Evolutionary conservation across 2,329 filamentous ascomycete genomes (phyloP).

Genomic region (Chaetothyriales sp.): DNA sequence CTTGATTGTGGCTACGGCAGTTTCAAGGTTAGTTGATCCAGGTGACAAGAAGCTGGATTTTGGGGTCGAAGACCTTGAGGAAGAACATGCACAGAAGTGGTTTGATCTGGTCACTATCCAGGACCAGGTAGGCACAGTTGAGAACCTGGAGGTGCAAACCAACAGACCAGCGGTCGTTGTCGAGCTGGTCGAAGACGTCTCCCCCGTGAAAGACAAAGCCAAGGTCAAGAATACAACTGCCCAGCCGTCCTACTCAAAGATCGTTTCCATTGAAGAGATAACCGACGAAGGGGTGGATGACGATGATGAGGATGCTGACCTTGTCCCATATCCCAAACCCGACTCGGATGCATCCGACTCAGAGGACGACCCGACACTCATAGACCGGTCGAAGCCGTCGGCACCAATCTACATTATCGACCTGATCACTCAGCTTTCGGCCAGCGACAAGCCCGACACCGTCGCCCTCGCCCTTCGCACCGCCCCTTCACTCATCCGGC

Average conservation of each 20-base stretch:
- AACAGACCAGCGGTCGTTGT: slow-evolving; percentile 4
- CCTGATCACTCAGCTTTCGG: slow-evolving; percentile 39
- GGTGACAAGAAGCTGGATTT: slow-evolving; percentile 64
- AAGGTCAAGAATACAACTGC: slow-evolving; percentile 2
- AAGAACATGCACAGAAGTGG: slow-evolving; percentile 60
- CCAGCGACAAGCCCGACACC: slow-evolving; percentile 69
- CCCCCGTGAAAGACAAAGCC: slow-evolving; percentile 8
- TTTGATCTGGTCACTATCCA: slow-evolving; percentile 47
- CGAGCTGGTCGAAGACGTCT: slow-evolving; percentile 8
- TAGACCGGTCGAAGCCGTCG: slow-evolving; percentile 67
- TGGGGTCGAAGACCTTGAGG: slow-evolving; percentile 61
- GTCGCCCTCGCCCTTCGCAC: slow-evolving; percentile 66
- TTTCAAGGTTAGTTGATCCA: slow-evolving; percentile 49
- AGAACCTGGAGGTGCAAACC: slow-evolving; percentile 28
- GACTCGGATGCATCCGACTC: slow-evolving; percentile 82
- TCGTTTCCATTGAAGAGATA: slow-evolving; percentile 48
- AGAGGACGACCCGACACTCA: slow-evolving; percentile 77
- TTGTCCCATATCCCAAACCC: slow-evolving; percentile 68
- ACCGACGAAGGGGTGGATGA: slow-evolving; percentile 37
- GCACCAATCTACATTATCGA: slow-evolving; percentile 51
- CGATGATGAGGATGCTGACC: slow-evolving; percentile 44
- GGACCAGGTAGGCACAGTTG: slow-evolving; percentile 48
- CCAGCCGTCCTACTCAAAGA: slow-evolving; percentile 24
- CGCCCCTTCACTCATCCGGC: slow-evolving; percentile 65
- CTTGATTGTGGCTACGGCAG: slow-evolving; percentile 68